A percentile compares a stretch with the other conserved stretches of the same genome.
Conservation (phyloP, 2,329 filamentous ascomycete species). For the Aureobasidium pullulans region DNA sequence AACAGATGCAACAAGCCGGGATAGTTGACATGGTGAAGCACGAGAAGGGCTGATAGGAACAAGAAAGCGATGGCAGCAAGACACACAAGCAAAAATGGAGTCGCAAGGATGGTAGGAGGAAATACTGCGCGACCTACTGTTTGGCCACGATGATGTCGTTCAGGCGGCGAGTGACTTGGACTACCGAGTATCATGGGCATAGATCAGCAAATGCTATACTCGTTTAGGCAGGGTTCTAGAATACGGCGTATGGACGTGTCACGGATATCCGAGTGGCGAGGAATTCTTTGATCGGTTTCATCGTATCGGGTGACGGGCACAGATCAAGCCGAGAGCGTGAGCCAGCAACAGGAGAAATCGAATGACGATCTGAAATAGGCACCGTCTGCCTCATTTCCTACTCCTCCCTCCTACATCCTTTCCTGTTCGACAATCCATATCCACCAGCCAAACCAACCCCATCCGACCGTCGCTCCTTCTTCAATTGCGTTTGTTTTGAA, state of each 20-base stretch:
- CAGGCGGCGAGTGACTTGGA: background rate
- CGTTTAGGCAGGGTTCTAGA: constrained; percentile 1
- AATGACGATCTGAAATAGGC: constrained; percentile 1
- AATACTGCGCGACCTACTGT: background rate
- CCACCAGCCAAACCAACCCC: background rate
- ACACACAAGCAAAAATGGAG: background rate
- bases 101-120: background rate
- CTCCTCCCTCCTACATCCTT: background rate
- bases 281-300: background rate
- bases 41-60: background rate
- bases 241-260: background rate
- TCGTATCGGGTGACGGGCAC: background rate
- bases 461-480: background rate
- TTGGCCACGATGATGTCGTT: background rate
- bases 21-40: constrained; percentile 24
- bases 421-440: background rate
- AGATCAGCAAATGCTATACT: background rate
- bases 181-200: background rate
- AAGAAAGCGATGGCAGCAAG: background rate
- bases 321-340: background rate
- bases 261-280: background rate
- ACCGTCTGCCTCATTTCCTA: constrained; percentile 1
- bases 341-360: constrained; percentile 8
- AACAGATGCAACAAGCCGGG: constrained; percentile 62
- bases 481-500: background rate